A percentile compares a stretch with the other conserved stretches of the same genome.
phyloP scores from a whole-genome alignment of 768 basidiomycete species.

The Auricularia auricula-judae region DNA sequence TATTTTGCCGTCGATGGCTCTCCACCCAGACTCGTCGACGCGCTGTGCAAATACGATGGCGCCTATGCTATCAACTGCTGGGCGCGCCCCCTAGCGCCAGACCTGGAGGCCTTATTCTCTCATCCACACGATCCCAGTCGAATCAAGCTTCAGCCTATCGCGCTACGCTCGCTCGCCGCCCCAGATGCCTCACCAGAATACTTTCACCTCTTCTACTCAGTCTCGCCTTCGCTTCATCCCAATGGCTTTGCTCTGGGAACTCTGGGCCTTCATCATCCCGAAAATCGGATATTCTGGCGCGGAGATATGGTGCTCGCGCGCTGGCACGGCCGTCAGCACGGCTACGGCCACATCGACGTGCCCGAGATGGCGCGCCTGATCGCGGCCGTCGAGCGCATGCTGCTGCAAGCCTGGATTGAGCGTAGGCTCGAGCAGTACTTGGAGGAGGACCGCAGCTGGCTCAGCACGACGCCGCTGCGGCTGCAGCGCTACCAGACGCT shows the following conservation, averaged over 20 bases:
- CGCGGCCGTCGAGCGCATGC: neutral
- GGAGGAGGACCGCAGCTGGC: neutral
- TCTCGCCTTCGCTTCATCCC: neutral
- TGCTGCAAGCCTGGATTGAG: neutral
- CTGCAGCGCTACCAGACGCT: neutral
- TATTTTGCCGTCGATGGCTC: neutral
- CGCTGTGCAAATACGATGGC: neutral
- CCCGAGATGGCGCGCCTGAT: neutral
- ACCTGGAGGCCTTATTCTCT: neutral
- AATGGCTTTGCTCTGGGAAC: neutral
- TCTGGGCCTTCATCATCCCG: neutral
- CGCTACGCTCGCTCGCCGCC: neutral
- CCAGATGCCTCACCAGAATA: neutral
- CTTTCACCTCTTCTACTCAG: neutral
- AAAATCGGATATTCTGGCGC: slow-evolving; percentile 1
- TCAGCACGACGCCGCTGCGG: neutral
- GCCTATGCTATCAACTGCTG: neutral
- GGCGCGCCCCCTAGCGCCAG: neutral
- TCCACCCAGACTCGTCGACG: neutral
- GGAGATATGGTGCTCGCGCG: neutral
- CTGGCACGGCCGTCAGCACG: neutral
- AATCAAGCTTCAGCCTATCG: neutral
- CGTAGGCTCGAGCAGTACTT: neutral
- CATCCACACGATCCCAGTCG: neutral
- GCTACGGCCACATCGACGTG: neutral